Evolutionary conservation across 441 rosid genomes (phyloP).

Genomic region (Bruguiera hainesii): DNA sequence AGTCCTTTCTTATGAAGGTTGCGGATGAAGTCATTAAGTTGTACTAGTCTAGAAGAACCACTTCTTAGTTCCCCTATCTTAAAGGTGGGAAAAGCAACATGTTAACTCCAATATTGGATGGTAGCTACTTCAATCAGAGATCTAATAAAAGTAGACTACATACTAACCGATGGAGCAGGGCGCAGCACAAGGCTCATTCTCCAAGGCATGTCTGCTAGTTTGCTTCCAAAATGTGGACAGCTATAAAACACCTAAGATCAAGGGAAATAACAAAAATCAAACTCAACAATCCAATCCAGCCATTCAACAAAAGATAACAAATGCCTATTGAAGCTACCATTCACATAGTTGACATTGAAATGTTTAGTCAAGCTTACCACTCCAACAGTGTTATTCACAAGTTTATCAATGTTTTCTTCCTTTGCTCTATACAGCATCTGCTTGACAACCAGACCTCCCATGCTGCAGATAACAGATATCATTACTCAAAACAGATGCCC

Average conservation of each 20-base stretch:
- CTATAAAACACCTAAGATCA: conserved; percentile 86
- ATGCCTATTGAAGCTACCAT: background rate
- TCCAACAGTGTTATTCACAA: conserved; percentile 89
- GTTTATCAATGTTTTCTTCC: conserved; percentile 63
- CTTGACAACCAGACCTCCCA: conserved; percentile 99
- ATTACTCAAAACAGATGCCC: conserved; percentile 12
- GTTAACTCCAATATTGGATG: conserved; percentile 9
- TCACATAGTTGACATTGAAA: conserved; percentile 1
- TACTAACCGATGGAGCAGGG: conserved; percentile 93
- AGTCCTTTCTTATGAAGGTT: conserved; percentile 73
- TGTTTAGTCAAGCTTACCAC: conserved; percentile 53
- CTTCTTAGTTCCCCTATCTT: conserved; percentile 96
- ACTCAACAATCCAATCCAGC: conserved; percentile 6
- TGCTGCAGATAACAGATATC: conserved; percentile 44
- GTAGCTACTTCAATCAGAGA: conserved; percentile 1
- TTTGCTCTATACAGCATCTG: conserved; percentile 88
- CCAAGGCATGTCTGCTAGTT: conserved; percentile 98
- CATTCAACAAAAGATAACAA: background rate
- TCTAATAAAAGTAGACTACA: background rate
- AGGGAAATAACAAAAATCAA: conserved; percentile 5
- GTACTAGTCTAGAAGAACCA: conserved; percentile 79
- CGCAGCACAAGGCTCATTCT: conserved; percentile 95
- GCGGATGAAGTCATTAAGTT: conserved; percentile 83
- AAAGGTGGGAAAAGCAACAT: conserved; percentile 20
- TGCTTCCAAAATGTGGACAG: conserved; percentile 98